These are phyloP conservation scores for Annulohypoxylon moriforme DNA, from an alignment of 495 filamentous ascomycete genomes.

Conservation along the genomic window DNA sequence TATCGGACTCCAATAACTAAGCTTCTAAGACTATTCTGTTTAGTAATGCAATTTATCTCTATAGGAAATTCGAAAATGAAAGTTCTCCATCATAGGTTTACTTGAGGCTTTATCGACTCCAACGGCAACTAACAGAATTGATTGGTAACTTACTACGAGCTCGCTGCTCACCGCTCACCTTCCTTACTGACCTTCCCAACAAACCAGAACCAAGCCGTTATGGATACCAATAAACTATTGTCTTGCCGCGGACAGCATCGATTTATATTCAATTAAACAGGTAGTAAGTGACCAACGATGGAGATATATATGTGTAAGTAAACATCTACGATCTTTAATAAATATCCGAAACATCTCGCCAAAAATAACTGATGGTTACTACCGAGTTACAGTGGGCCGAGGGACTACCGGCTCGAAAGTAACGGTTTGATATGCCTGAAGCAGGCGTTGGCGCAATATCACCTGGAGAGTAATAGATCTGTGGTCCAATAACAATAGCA, in stretches of 20 bases:
- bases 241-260: background rate
- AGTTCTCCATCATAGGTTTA: conserved; percentile 17
- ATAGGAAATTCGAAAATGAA: background rate
- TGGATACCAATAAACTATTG: background rate
- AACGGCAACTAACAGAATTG: background rate
- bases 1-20: no score
- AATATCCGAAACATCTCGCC: conserved; percentile 25
- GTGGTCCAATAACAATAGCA: conserved; percentile 17
- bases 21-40: background rate
- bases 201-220: background rate
- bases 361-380: conserved; percentile 20
- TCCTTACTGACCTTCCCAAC: background rate
- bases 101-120: conserved; percentile 2
- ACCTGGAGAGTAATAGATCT: conserved; percentile 14
- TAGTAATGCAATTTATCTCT: background rate
- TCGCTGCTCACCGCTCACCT: background rate
- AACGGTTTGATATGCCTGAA: conserved; percentile 18
- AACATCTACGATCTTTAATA: conserved; percentile 23
- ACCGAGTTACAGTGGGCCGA: conserved; percentile 17
- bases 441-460: conserved; percentile 22
- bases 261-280: background rate
- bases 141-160: background rate
- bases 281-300: background rate
- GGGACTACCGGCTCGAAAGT: conserved; percentile 19
- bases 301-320: background rate